phyloP scores from a whole-genome alignment of 2,329 filamentous ascomycete species.

The Sporothrix brunneoviolacea region DNA sequence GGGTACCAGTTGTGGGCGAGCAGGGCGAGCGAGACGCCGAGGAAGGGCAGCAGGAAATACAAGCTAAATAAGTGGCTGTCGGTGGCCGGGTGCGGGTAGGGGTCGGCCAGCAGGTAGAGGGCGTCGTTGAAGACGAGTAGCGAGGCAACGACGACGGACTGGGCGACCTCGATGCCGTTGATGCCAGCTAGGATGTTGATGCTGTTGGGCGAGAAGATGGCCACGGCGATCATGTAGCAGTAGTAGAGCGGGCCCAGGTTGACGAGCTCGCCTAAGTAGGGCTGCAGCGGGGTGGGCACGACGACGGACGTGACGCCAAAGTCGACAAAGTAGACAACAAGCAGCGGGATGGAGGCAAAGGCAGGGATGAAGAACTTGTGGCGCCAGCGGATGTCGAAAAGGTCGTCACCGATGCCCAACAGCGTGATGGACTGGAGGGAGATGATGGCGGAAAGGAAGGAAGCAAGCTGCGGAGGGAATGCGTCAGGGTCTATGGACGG shows the following conservation, averaged over 20 bases:
- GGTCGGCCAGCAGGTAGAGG: constrained; percentile 62
- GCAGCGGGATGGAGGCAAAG: constrained; percentile 84
- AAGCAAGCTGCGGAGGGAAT: constrained; percentile 62
- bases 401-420: constrained; percentile 87
- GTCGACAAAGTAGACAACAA: constrained; percentile 97
- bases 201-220: constrained; percentile 96
- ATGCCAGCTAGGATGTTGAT: constrained; percentile 99
- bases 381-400: constrained; percentile 97
- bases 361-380: constrained; percentile 98
- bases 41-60: constrained; percentile 88
- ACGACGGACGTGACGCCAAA: constrained; percentile 96
- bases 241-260: constrained; percentile 84
- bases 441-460: constrained; percentile 88
- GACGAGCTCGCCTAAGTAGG: constrained; percentile 77
- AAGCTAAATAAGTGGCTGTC: constrained; percentile 95
- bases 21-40: constrained; percentile 83
- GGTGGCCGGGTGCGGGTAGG: constrained; percentile 82
- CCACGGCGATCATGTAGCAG: constrained; percentile 89
- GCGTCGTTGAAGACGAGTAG: constrained; percentile 81
- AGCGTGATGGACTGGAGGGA: constrained; percentile 87
- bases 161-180: constrained; percentile 93
- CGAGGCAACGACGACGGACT: constrained; percentile 83
- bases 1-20: constrained; percentile 94
- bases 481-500: too few species aligned
- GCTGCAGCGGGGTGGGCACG: constrained; percentile 76